phyloP scores from a whole-genome alignment of 345 rosid species.

The Psidium guajava region DNA sequence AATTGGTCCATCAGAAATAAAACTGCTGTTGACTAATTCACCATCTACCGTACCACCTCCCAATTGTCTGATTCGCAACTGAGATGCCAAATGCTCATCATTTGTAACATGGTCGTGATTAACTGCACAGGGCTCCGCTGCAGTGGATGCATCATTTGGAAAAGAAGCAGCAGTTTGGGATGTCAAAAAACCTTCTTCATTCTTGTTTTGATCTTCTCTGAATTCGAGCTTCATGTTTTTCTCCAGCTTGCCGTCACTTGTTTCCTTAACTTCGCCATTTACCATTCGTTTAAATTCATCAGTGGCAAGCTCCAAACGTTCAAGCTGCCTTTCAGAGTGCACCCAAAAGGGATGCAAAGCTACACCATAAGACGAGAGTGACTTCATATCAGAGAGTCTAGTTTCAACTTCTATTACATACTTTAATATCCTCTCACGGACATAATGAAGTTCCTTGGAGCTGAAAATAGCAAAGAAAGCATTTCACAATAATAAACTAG shows the following conservation, averaged over 20 bases:
- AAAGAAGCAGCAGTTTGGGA: slow-evolving; percentile 17
- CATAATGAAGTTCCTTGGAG: slow-evolving; percentile 34
- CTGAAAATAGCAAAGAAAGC: slow-evolving; percentile 24
- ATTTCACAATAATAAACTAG: neutral
- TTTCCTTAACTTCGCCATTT: slow-evolving; percentile 36
- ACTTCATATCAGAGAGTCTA: slow-evolving; percentile 71
- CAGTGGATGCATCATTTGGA: slow-evolving; percentile 1
- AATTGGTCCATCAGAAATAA: slow-evolving; percentile 12
- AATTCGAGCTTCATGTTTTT: slow-evolving; percentile 16
- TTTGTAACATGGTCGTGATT: neutral
- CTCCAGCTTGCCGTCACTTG: slow-evolving; percentile 10
- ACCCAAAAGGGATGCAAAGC: slow-evolving; percentile 71
- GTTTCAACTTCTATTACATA: slow-evolving; percentile 62
- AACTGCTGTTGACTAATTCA: slow-evolving; percentile 16
- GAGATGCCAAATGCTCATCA: slow-evolving; percentile 5
- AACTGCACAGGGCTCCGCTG: slow-evolving; percentile 1
- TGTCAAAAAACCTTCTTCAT: slow-evolving; percentile 10
- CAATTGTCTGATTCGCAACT: slow-evolving; percentile 19
- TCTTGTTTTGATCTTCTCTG: slow-evolving; percentile 12
- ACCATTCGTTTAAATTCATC: slow-evolving; percentile 62
- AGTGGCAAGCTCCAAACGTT: slow-evolving; percentile 49
- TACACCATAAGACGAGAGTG: slow-evolving; percentile 42
- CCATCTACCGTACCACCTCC: slow-evolving; percentile 13
- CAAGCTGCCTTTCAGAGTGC: slow-evolving; percentile 68
- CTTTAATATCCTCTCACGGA: slow-evolving; percentile 40